A percentile compares a stretch with the other conserved stretches of the same genome.
Evolutionary conservation across 192 early-diverging fungal genomes (phyloP).

Genomic region (Coemansia reversa): DNA sequence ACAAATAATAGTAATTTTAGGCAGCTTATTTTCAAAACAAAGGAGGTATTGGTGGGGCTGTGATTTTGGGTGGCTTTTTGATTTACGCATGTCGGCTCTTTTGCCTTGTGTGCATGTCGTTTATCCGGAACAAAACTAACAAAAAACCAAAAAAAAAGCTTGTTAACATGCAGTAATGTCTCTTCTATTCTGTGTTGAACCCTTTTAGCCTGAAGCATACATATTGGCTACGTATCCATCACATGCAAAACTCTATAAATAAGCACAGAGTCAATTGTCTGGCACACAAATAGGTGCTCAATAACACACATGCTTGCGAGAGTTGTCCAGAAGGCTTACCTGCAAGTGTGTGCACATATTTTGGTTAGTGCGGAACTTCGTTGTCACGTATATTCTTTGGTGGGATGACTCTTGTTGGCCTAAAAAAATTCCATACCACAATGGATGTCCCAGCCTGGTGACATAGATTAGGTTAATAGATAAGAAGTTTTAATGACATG

Average conservation of each 20-base stretch:
- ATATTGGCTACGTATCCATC: neutral
- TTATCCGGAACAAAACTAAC: neutral
- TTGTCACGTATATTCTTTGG: neutral
- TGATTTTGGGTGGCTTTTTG: neutral
- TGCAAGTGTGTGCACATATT: neutral
- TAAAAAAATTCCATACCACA: neutral
- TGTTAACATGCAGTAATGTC: neutral
- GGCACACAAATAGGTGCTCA: neutral
- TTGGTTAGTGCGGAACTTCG: neutral
- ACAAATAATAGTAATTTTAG: neutral
- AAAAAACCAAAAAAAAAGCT: neutral
- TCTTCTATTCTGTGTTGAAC: neutral
- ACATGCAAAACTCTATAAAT: neutral
- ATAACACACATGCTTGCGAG: neutral
- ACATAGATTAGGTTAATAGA: neutral
- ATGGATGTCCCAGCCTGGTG: neutral
- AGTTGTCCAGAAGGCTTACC: neutral
- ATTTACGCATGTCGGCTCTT: neutral
- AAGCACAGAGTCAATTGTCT: neutral
- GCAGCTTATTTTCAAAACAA: neutral
- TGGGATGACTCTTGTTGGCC: neutral
- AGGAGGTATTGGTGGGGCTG: neutral
- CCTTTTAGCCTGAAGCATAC: neutral
- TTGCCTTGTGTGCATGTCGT: neutral
- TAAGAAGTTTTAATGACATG: neutral